Evolutionary conservation across 2,329 filamentous ascomycete species (phyloP).

Genomic region (Diaporthe citrichinensis): DNA sequence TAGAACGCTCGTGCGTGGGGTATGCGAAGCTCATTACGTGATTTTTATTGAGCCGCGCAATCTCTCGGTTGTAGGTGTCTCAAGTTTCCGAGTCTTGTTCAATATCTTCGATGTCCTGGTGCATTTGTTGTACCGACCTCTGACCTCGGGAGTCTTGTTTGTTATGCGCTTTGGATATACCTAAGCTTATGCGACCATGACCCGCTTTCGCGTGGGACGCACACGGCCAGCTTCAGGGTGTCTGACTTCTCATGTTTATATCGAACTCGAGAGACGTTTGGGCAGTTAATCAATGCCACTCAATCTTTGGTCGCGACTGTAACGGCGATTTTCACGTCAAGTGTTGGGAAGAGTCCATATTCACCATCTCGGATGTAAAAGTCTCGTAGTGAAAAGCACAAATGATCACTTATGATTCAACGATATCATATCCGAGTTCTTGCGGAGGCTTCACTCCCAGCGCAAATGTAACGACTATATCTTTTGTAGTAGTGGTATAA

Average conservation of each 20-base stretch:
- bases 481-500: not conserved
- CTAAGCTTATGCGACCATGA: not conserved
- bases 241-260: not conserved
- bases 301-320: not conserved
- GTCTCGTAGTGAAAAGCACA: not conserved
- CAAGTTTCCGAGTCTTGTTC: not conserved
- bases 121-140: not conserved
- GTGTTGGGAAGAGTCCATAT: not conserved
- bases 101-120: not conserved
- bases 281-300: not conserved
- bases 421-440: too few relatives aligned
- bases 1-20: constrained; percentile 16
- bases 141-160: not conserved
- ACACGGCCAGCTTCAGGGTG: not conserved
- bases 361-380: not conserved
- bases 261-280: not conserved
- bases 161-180: not conserved
- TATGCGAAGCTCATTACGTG: constrained; percentile 20
- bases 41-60: not conserved
- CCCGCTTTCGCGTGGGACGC: too few relatives aligned
- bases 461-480: not conserved
- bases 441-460: not conserved
- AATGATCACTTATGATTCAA: not conserved
- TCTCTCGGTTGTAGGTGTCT: not conserved
- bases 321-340: not conserved